Evolutionary conservation across 805 yeast genomes (phyloP).

Genomic region (Wickerhamia fluorescens): DNA sequence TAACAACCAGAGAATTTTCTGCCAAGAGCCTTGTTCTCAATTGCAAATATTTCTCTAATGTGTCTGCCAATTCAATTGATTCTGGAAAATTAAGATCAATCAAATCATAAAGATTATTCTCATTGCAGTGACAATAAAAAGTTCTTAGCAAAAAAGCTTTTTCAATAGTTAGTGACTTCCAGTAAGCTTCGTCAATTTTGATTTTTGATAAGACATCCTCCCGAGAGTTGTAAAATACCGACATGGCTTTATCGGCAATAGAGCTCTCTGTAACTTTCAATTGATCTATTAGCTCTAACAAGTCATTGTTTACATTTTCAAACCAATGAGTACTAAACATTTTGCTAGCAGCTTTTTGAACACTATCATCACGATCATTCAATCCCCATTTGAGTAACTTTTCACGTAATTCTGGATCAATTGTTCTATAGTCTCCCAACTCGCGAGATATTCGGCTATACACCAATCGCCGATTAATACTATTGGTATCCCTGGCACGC

Average conservation of each 20-base stretch:
- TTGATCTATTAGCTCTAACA: conserved; percentile 63
- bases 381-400: conserved; percentile 76
- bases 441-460: conserved; percentile 63
- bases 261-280: conserved; percentile 63
- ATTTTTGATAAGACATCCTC: conserved; percentile 57
- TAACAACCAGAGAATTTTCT: conserved; percentile 15
- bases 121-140: conserved; percentile 58
- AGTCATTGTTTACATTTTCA: conserved; percentile 56
- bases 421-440: conserved; percentile 50
- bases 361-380: conserved; percentile 74
- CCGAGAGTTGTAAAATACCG: conserved; percentile 52
- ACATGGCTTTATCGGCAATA: conserved; percentile 62
- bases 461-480: conserved; percentile 64
- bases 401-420: conserved; percentile 54
- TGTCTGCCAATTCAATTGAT: conserved; percentile 59
- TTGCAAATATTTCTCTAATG: conserved; percentile 49
- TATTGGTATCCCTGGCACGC: conserved; percentile 75
- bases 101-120: conserved; percentile 42
- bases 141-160: conserved; percentile 65
- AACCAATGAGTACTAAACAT: conserved; percentile 74
- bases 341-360: conserved; percentile 61
- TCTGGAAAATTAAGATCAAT: conserved; percentile 75
- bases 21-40: conserved; percentile 28
- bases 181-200: conserved; percentile 55
- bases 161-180: conserved; percentile 69